A percentile compares a stretch with the other conserved stretches of the same genome.
These are phyloP conservation scores for Ophiostoma angusticollis DNA, from an alignment of 2,329 filamentous ascomycete genomes.

Conservation along the genomic window DNA sequence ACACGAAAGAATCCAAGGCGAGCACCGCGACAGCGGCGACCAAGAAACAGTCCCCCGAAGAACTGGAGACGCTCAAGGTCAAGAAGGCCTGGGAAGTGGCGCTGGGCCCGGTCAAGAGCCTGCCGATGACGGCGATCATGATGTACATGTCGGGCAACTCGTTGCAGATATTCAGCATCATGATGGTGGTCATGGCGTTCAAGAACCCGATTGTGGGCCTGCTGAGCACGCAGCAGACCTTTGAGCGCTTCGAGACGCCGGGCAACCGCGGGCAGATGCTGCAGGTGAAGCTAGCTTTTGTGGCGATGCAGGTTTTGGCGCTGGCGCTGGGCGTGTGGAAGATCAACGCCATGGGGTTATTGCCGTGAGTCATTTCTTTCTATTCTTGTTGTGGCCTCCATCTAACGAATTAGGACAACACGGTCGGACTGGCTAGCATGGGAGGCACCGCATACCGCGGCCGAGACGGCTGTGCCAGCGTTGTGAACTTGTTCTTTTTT, in stretches of 20 bases:
- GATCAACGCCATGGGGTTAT: constrained; percentile 85
- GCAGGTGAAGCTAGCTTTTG: constrained; percentile 75
- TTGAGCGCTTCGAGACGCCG: constrained; percentile 79
- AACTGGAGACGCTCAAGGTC: constrained; percentile 90
- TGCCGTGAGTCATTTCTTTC: constrained; percentile 51
- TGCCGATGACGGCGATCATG: constrained; percentile 98
- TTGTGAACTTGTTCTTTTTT: too few species aligned
- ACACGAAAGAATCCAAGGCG: constrained; percentile 17
- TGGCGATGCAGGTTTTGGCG: constrained; percentile 74
- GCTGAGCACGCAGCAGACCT: constrained; percentile 71
- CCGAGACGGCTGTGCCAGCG: constrained; percentile 53
- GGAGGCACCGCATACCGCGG: constrained; percentile 61
- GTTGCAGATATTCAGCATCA: constrained; percentile 97
- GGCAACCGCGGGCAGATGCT: constrained; percentile 61
- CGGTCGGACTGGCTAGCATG: constrained; percentile 96
- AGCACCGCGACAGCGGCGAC: constrained; percentile 37
- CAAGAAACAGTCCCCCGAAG: constrained; percentile 55
- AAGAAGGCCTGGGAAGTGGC: constrained; percentile 99
- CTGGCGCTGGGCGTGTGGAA: constrained; percentile 88
- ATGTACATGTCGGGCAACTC: constrained; percentile 99
- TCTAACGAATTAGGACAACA: too few species aligned
- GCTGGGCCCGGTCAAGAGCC: constrained; percentile 78
- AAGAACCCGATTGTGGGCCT: constrained; percentile 87
- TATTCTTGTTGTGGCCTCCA: not conserved
- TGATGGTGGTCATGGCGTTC: constrained; percentile 99